Percentiles rank a stretch among this genome's conserved stretches.
These are phyloP conservation scores for Mycena indigotica DNA, from an alignment of 768 basidiomycete genomes.

Conservation along the genomic window DNA sequence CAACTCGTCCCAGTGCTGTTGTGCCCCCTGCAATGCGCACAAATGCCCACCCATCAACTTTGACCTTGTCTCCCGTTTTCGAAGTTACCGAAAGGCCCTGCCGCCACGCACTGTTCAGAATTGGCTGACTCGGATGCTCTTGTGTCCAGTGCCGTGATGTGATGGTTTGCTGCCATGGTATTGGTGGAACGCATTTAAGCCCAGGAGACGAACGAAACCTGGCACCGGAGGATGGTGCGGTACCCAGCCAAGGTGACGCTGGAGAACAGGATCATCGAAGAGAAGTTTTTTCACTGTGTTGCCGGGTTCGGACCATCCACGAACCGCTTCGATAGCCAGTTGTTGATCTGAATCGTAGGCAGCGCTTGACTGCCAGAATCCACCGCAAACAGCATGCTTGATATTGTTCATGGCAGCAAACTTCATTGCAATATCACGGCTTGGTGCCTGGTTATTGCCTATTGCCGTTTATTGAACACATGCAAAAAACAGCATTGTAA, in stretches of 20 bases:
- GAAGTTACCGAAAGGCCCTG: background rate
- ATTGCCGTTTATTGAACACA: conserved; percentile 29
- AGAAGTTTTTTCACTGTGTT: background rate
- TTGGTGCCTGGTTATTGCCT: conserved; percentile 34
- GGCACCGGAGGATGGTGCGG: background rate
- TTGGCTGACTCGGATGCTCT: background rate
- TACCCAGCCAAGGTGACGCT: conserved; percentile 20
- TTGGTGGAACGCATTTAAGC: background rate
- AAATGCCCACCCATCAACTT: too few species aligned
- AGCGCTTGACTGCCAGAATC: conserved; percentile 18
- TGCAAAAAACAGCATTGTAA: conserved; percentile 31
- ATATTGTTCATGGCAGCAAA: conserved; percentile 20
- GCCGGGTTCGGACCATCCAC: conserved; percentile 18
- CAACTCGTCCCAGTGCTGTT: too few species aligned
- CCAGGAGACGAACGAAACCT: background rate
- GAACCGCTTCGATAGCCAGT: too few species aligned
- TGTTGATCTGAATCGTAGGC: too few species aligned
- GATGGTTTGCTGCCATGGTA: background rate
- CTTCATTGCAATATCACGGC: conserved; percentile 24
- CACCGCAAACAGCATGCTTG: conserved; percentile 20
- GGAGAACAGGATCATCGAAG: background rate
- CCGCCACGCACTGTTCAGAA: background rate
- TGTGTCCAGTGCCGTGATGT: background rate
- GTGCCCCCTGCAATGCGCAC: too few species aligned
- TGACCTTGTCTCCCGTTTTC: background rate